Evolutionary conservation across 2,329 filamentous ascomycete genomes (phyloP), one percentile per base, ranked within the genome.

Genomic region (Ophiocordyceps polyrhachis-furcata): DNA sequence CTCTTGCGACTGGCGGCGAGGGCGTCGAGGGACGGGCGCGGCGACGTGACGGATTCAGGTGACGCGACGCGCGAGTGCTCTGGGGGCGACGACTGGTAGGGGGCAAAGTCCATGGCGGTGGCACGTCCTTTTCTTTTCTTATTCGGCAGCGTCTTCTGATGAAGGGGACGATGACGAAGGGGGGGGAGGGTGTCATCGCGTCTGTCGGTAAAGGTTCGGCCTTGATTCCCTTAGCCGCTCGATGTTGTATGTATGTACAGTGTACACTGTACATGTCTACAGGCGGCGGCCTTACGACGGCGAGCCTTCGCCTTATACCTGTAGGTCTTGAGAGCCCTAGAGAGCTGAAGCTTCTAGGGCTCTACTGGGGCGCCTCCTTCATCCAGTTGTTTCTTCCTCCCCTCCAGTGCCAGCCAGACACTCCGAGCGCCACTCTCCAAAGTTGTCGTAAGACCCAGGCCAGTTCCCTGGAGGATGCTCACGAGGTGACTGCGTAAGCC

Each of bases 81-180:
- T 11, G 91, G 91, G 15, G 83, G 82, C 43, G 82, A 82, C 62
- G 89, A 89, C 68, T 96, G 91, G 66, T 96, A 98, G 35, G 91
- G 91, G 41, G 91, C 91, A 61, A 96, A 98, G 67, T 95, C 84
- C 83, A 91, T 91, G 46, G 17, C 41, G n/a, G 32, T 41, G 42
- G 37, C 45, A 46, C 35, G 44, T 41, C 41, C 35, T 9, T 38
- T 38, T 37, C n/a, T 17, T 7, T 37, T 37, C n/a, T 37, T 35
- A 7, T 38, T 8, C 19, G 9, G 3, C n/a, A 5, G n/a, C 11
- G 35, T 38, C 17, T 11, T 6, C 1, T 12, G 17, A 19, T 38
- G 35, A 19, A 7, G n/a, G 32, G 32, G 15, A 37, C 15, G 32
- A 19, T 12, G n/a, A 11, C n/a, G 35, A 19, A 37, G 31, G 15